These are phyloP conservation scores for Camellia sinensis DNA, from an alignment of 148 eudicot species.

Conservation along the genomic window DNA sequence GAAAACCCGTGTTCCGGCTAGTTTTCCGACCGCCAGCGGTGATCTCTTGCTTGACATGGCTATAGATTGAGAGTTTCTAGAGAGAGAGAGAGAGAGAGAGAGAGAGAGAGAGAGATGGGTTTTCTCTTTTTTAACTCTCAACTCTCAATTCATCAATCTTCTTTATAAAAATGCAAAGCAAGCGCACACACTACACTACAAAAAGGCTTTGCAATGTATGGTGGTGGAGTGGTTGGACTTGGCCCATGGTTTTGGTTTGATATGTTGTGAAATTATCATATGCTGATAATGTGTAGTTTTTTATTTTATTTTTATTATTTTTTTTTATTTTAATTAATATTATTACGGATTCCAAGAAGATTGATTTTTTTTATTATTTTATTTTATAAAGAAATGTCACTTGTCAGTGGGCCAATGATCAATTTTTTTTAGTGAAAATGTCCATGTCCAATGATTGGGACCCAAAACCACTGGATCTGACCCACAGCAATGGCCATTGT, in stretches of 20 bases:
- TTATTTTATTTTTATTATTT: neutral
- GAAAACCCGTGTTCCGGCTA: neutral
- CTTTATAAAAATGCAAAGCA: neutral
- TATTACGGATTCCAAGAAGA: constrained; percentile 15
- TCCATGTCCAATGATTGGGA: constrained; percentile 41
- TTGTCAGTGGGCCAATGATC: constrained; percentile 26
- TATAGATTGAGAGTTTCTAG: neutral
- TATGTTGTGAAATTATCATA: constrained; percentile 9
- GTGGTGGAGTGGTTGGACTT: constrained; percentile 44
- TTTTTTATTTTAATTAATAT: neutral
- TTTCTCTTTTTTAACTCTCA: too few relatives aligned
- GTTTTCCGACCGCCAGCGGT: constrained; percentile 22
- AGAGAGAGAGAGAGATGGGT: neutral
- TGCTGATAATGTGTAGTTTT: neutral
- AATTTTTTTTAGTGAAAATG: constrained; percentile 22
- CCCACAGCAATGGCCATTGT: constrained; percentile 27
- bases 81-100: neutral
- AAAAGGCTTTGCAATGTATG: constrained; percentile 22
- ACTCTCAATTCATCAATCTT: constrained; percentile 1
- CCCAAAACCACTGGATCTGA: constrained; percentile 26
- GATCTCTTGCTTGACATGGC: constrained; percentile 43
- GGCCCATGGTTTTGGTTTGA: constrained; percentile 43
- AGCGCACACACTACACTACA: neutral
- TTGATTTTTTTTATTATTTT: too few relatives aligned
- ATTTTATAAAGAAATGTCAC: constrained; percentile 13